phyloP scores from a whole-genome alignment of 169 alveolate genomes.

The Sarcocystis neurona region DNA sequence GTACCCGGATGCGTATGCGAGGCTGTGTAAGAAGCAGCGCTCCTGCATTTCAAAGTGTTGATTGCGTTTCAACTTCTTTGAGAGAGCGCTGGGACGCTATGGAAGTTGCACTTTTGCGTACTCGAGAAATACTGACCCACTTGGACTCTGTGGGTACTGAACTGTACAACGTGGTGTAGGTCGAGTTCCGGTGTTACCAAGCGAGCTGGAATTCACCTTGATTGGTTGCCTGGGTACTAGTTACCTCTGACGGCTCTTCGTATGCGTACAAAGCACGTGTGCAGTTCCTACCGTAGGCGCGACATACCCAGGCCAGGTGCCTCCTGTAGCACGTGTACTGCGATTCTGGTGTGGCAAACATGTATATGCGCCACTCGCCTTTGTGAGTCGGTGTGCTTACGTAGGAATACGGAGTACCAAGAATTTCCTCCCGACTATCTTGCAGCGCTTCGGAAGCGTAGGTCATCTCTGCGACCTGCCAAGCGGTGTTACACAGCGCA shows the following conservation, averaged over 20 bases:
- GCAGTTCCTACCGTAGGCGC: neutral
- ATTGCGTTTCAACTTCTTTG: too few relatives aligned
- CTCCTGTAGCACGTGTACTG: neutral
- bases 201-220: neutral
- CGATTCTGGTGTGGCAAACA: neutral
- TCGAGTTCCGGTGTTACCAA: too few relatives aligned
- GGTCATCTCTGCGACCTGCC: too few relatives aligned
- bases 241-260: neutral
- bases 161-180: too few relatives aligned
- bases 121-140: too few relatives aligned
- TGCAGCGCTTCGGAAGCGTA: neutral
- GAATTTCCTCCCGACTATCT: slow-evolving; percentile 40
- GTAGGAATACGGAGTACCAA: slow-evolving; percentile 60
- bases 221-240: neutral
- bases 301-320: neutral
- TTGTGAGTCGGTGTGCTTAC: neutral
- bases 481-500: neutral
- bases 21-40: too few relatives aligned
- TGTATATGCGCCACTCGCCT: neutral
- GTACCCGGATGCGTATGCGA: too few relatives aligned
- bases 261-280: neutral
- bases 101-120: too few relatives aligned
- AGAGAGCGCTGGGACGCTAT: too few relatives aligned
- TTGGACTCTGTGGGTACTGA: too few relatives aligned
- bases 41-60: too few relatives aligned